Percentiles rank a stretch among this genome's conserved stretches.
These are phyloP conservation scores for Aspergillus udagawae DNA, from an alignment of 2,329 filamentous ascomycete genomes.

Conservation along the genomic window DNA sequence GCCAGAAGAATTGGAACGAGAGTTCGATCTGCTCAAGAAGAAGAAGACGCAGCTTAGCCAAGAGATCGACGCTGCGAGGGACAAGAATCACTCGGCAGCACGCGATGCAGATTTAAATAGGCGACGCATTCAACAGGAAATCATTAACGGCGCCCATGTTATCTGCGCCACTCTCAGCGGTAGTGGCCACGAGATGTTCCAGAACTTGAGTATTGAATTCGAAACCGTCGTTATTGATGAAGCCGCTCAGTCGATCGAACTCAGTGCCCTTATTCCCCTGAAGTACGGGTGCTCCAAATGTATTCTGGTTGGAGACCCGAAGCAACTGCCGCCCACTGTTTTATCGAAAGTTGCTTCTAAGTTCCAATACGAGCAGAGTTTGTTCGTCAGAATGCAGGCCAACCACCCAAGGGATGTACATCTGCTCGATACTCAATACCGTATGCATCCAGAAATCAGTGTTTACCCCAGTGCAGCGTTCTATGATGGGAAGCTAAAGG, in stretches of 20 bases:
- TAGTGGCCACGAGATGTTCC: slow-evolving; percentile 96
- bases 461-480: slow-evolving; percentile 85
- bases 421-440: slow-evolving; percentile 94
- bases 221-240: slow-evolving; percentile 98
- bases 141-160: slow-evolving; percentile 85
- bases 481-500: slow-evolving; percentile 81
- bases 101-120: slow-evolving; percentile 84
- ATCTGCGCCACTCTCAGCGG: slow-evolving; percentile 94
- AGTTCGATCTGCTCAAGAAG: slow-evolving; percentile 73
- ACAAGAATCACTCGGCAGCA: slow-evolving; percentile 74
- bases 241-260: slow-evolving; percentile 94
- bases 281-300: slow-evolving; percentile 98
- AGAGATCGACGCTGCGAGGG: slow-evolving; percentile 81
- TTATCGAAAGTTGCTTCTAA: slow-evolving; percentile 87
- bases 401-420: slow-evolving; percentile 87
- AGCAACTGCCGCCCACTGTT: slow-evolving; percentile 93
- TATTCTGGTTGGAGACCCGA: slow-evolving; percentile 94
- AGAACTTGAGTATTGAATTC: slow-evolving; percentile 89
- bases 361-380: slow-evolving; percentile 94
- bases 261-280: slow-evolving; percentile 91
- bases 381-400: slow-evolving; percentile 97
- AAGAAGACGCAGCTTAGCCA: slow-evolving; percentile 72
- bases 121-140: slow-evolving; percentile 80
- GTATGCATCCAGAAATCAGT: slow-evolving; percentile 98
- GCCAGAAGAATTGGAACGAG: slow-evolving; percentile 58